Percentiles rank a stretch among this genome's conserved stretches.
Evolutionary conservation across 169 alveolate genomes (phyloP).

Genomic region (Plasmodium chabaudi): DNA sequence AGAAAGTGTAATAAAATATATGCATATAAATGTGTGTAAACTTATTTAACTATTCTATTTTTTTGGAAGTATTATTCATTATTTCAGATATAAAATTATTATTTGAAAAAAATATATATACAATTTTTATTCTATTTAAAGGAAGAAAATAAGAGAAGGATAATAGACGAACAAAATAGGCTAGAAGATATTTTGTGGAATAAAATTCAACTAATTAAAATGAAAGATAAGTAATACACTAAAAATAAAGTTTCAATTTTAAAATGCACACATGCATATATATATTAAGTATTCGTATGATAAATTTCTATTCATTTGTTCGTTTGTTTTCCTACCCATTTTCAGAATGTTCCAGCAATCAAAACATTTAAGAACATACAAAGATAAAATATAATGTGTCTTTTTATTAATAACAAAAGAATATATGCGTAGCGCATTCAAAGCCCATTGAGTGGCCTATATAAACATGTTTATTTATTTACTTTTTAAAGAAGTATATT

Average conservation of each 20-base stretch:
- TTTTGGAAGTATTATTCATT: background rate
- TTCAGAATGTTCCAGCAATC: slow-evolving; percentile 29
- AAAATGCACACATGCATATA: background rate
- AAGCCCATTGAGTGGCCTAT: background rate
- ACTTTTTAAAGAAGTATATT: slow-evolving; percentile 6
- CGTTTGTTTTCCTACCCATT: slow-evolving; percentile 2
- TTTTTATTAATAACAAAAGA: background rate
- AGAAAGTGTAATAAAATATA: slow-evolving; percentile 50
- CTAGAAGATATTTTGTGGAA: slow-evolving; percentile 55
- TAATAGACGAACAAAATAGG: slow-evolving; percentile 54
- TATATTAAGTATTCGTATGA: no score
- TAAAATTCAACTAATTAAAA: slow-evolving; percentile 48
- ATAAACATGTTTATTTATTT: background rate
- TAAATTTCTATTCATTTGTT: background rate
- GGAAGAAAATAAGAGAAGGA: slow-evolving; percentile 66
- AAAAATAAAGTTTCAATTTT: background rate
- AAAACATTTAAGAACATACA: slow-evolving; percentile 31
- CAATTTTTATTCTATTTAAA: slow-evolving; percentile 6
- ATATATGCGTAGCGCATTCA: background rate
- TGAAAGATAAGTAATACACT: slow-evolving; percentile 40
- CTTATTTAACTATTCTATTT: background rate
- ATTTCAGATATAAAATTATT: background rate
- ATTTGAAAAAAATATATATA: no score
- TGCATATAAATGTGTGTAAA: background rate
- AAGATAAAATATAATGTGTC: slow-evolving; percentile 19